Evolutionary conservation across 2,329 filamentous ascomycete species (phyloP).

Genomic region (Alternaria gaisen): DNA sequence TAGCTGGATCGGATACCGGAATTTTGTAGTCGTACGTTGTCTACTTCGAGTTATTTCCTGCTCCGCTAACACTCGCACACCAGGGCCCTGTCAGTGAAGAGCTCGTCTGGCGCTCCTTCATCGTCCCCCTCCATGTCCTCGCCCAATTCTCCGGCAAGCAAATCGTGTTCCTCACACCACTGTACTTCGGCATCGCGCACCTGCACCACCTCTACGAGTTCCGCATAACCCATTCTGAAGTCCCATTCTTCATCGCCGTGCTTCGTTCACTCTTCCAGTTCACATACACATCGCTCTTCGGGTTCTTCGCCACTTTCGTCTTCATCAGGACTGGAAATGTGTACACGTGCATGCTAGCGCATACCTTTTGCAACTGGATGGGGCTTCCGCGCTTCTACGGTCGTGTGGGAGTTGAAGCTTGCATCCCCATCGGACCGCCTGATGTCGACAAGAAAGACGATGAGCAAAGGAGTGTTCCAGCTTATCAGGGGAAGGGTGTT

Average conservation of each 20-base stretch:
- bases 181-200: constrained; percentile 93
- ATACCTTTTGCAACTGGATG: constrained; percentile 92
- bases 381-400: constrained; percentile 90
- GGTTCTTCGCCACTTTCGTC: constrained; percentile 89
- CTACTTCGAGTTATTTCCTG: not conserved
- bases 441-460: constrained; percentile 40
- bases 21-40: constrained; percentile 78
- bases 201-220: constrained; percentile 97
- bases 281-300: constrained; percentile 89
- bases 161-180: constrained; percentile 82
- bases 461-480: constrained; percentile 50
- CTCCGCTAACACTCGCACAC: constrained; percentile 18
- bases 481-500: constrained; percentile 46
- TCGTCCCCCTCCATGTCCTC: constrained; percentile 82
- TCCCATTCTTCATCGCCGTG: constrained; percentile 69
- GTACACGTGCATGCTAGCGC: constrained; percentile 76
- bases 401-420: constrained; percentile 66
- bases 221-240: constrained; percentile 77
- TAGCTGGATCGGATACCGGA: constrained; percentile 85
- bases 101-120: constrained; percentile 87
- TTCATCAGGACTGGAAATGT: constrained; percentile 87
- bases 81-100: constrained; percentile 88
- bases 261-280: constrained; percentile 84
- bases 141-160: constrained; percentile 61
- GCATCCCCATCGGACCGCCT: constrained; percentile 51